These are phyloP conservation scores for Cryptococcus depauperatus DNA, from an alignment of 1,284 basidiomycete genomes.

Conservation along the genomic window DNA sequence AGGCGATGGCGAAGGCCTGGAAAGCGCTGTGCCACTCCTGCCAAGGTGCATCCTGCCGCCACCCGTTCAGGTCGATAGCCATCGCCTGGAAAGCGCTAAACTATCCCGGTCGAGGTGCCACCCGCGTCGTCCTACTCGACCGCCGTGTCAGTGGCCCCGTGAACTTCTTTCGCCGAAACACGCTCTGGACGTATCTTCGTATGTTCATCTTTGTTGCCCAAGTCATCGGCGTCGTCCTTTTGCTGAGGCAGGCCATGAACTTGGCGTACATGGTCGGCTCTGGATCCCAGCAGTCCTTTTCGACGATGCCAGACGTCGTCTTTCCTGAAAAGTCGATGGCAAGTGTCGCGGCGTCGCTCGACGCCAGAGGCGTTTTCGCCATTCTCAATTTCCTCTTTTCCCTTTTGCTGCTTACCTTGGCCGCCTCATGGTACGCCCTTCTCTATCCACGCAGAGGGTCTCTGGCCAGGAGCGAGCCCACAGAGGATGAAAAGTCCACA, in stretches of 20 bases:
- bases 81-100: slow-evolving; percentile 1
- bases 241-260: slow-evolving; percentile 12
- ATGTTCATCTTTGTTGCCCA: slow-evolving; percentile 4
- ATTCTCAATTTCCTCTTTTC: slow-evolving; percentile 11
- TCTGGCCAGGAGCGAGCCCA: neutral
- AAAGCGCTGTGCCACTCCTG: neutral
- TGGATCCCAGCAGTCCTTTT: slow-evolving; percentile 4
- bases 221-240: slow-evolving; percentile 3
- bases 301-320: slow-evolving; percentile 5
- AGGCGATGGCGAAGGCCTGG: neutral
- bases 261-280: slow-evolving; percentile 6
- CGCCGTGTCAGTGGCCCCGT: neutral
- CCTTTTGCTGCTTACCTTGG: slow-evolving; percentile 6
- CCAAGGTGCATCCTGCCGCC: too few relatives aligned
- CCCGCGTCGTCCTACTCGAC: slow-evolving; percentile 2
- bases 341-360: slow-evolving; percentile 1
- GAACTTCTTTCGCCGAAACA: slow-evolving; percentile 1
- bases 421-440: slow-evolving; percentile 10
- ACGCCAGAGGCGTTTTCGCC: slow-evolving; percentile 1
- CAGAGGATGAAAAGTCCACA: neutral
- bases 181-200: slow-evolving; percentile 5
- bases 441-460: slow-evolving; percentile 1
- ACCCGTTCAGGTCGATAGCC: too few relatives aligned
- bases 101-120: neutral
- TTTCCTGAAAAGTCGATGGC: slow-evolving; percentile 3